phyloP scores from a whole-genome alignment of 768 basidiomycete genomes.

The Ephemerocybe angulata region DNA sequence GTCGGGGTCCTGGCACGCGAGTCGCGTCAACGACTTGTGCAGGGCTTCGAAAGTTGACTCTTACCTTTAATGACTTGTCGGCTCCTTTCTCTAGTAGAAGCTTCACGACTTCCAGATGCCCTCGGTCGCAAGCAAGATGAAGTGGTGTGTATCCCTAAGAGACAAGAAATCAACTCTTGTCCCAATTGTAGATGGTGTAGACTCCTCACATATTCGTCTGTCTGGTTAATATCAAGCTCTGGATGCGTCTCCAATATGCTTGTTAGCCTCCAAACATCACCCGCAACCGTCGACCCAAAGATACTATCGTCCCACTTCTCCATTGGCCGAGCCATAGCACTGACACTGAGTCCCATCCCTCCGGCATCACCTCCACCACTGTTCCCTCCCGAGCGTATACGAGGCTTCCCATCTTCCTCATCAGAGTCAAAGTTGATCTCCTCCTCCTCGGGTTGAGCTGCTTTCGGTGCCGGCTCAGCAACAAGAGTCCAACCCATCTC shows the following conservation, averaged over 20 bases:
- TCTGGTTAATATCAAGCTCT: constrained; percentile 48
- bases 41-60: not conserved
- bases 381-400: constrained; percentile 33
- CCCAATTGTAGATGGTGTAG: not conserved
- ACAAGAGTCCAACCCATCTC: constrained; percentile 65
- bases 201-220: constrained; percentile 69
- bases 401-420: constrained; percentile 37
- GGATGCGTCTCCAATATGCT: constrained; percentile 41
- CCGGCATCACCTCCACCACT: constrained; percentile 30
- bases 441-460: not conserved
- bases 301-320: constrained; percentile 36
- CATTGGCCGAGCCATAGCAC: constrained; percentile 45
- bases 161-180: not conserved
- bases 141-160: constrained; percentile 82
- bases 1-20: constrained; percentile 56
- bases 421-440: constrained; percentile 12
- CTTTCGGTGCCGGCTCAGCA: not conserved
- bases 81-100: constrained; percentile 64
- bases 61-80: constrained; percentile 60
- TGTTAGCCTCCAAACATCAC: constrained; percentile 45
- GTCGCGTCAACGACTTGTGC: too few species aligned
- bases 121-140: constrained; percentile 85
- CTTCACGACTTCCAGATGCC: constrained; percentile 53
- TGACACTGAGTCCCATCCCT: constrained; percentile 63
- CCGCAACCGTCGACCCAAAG: constrained; percentile 62